Percentiles rank a stretch among this genome's conserved stretches.
phyloP scores from a whole-genome alignment of 2,329 filamentous ascomycete genomes.

The Aureobasidium sp. region DNA sequence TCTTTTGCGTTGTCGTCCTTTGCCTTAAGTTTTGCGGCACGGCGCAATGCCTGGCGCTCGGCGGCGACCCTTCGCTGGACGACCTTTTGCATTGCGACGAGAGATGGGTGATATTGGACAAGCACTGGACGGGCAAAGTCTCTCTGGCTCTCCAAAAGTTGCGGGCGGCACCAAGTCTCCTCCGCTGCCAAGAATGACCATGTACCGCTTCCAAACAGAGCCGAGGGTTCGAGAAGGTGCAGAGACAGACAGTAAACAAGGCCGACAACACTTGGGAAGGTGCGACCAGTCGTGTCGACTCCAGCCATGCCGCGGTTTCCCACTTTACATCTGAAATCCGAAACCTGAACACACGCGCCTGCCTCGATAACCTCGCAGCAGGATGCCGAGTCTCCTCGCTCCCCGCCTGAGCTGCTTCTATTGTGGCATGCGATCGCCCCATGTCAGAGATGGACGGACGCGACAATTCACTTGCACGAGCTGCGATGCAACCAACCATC shows the following conservation, averaged over 20 bases:
- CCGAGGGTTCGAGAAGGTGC: constrained; percentile 9
- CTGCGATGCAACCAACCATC: constrained; percentile 82
- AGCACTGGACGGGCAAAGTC: background rate
- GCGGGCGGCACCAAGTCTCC: background rate
- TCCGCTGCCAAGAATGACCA: background rate
- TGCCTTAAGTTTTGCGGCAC: constrained; percentile 19
- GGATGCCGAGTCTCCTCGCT: constrained; percentile 17
- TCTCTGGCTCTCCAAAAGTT: too few species aligned
- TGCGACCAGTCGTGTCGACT: background rate
- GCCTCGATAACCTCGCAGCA: background rate
- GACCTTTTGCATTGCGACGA: constrained; percentile 59
- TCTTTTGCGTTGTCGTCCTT: constrained; percentile 24
- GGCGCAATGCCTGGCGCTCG: constrained; percentile 53
- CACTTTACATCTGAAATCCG: background rate
- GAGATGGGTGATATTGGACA: background rate
- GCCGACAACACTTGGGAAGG: too few species aligned
- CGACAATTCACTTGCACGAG: constrained; percentile 64
- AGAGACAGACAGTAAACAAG: background rate
- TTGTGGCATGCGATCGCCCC: constrained; percentile 63
- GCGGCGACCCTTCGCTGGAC: constrained; percentile 60
- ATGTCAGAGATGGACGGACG: constrained; percentile 51
- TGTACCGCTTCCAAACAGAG: too few species aligned
- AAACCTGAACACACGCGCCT: background rate
- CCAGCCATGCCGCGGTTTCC: background rate
- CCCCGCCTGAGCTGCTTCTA: constrained; percentile 60